Evolutionary conservation across 306 rosid genomes (phyloP), one percentile per base, ranked within the genome.

Genomic region (Erythrophleum fordii): DNA sequence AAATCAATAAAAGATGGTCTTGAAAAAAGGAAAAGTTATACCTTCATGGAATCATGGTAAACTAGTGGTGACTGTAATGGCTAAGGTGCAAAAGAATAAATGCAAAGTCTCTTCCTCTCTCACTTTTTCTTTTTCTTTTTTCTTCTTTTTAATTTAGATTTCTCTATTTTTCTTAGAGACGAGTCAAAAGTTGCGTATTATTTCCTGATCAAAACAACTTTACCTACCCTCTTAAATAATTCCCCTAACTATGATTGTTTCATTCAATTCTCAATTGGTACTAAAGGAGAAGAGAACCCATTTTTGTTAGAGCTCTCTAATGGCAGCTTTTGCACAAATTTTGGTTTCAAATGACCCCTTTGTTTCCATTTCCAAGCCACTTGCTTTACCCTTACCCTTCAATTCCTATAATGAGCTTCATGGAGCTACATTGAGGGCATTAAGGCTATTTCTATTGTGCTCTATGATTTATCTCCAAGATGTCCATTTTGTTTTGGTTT

Each of bases 81-180:
- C 77, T 42, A 34, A 44, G 52, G 12, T 35, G 22, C 53, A 77
- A 41, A 81, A 67, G 72, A 67, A 41, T 67, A 25, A 3, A 55
- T 56, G 10, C 13, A 42, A 22, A 42, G 13, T 37, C n/a, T 5
- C 18, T 45, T 44, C 41, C 16, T 11, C 14, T 3, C 18, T 11
- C 11, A 35, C 18, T 18, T 41, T 26, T 3, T 75, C 37, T n/a
- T n/a, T n/a, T n/a, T 8, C 2, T 74, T 18, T 18, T 23, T 66
- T 1, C 11, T 7, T 22, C 11, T 8, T 23, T 8, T 42, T 26
- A 6, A 13, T 2, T 25, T 23, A 41, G 92, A 39, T 81, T 89
- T 91, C 99, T 95, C 98, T 97, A 96, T 88, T 95, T 89, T 93
- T 93, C 82, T 88, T 87, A 98, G 96, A 90, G 97, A 53, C 72